phyloP scores from a whole-genome alignment of 2,329 filamentous ascomycete species.

The Thyridium curvatum region DNA sequence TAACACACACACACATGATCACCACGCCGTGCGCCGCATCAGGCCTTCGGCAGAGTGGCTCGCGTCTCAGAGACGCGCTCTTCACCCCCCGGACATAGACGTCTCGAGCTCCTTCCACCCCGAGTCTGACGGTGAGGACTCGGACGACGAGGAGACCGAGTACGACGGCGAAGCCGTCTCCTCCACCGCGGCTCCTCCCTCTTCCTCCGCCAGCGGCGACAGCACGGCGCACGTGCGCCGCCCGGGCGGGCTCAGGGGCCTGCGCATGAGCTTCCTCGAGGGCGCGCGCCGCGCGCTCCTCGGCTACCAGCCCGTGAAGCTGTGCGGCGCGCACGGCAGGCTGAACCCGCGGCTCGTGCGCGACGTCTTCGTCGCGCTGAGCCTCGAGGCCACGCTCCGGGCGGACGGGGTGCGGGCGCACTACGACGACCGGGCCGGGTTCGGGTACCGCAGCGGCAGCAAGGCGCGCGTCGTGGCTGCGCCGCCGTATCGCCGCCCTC shows the following conservation, averaged over 20 bases:
- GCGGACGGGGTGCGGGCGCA: slow-evolving; percentile 10
- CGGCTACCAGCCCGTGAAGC: slow-evolving; percentile 9
- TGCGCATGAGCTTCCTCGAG: slow-evolving; percentile 23
- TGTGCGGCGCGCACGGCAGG: slow-evolving; percentile 11
- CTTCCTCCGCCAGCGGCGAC: too few relatives aligned
- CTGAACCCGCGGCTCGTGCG: slow-evolving; percentile 14
- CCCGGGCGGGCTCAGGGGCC: slow-evolving; percentile 17
- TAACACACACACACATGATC: too few relatives aligned
- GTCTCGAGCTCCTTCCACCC: background rate
- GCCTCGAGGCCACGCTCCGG: slow-evolving; percentile 24
- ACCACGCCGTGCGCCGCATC: too few relatives aligned
- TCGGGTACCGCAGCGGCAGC: background rate
- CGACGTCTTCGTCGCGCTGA: slow-evolving; percentile 9
- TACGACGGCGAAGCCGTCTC: background rate
- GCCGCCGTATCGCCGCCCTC: too few relatives aligned
- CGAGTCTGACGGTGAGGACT: slow-evolving; percentile 1
- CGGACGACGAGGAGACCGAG: slow-evolving; percentile 1
- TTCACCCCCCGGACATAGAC: too few relatives aligned
- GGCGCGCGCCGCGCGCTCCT: slow-evolving; percentile 8
- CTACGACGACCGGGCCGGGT: background rate
- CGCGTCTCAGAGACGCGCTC: too few relatives aligned
- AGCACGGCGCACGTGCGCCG: background rate
- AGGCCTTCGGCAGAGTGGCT: too few relatives aligned
- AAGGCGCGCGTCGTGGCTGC: too few relatives aligned
- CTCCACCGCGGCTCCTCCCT: too few relatives aligned